Conservation (phyloP, 768 basidiomycete species). For the Coprinopsis sp. region DNA sequence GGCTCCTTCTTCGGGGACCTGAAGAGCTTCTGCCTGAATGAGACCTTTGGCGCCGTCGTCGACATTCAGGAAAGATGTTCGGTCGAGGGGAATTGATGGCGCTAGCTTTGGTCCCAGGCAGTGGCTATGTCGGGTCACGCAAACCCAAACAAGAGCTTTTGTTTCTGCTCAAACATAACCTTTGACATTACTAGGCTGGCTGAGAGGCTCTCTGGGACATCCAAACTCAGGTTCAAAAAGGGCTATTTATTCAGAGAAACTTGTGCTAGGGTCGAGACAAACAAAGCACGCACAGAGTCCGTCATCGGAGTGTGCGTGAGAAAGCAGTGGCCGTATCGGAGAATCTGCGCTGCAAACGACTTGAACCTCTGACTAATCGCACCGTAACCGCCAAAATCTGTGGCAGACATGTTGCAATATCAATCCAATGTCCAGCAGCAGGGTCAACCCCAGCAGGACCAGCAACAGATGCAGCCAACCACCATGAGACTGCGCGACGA, state of each 20-base stretch:
- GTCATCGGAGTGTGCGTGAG: slow-evolving; percentile 12
- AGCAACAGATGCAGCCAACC: slow-evolving; percentile 19
- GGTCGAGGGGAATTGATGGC: slow-evolving; percentile 8
- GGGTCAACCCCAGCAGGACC: slow-evolving; percentile 19
- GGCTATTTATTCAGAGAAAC: too few relatives aligned
- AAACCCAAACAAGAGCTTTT: too few relatives aligned
- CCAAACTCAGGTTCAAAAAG: too few relatives aligned
- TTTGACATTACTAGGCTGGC: too few relatives aligned
- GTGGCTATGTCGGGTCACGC: too few relatives aligned
- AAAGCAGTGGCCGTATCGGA: slow-evolving; percentile 3
- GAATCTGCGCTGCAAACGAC: too few relatives aligned
- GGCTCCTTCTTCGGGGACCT: slow-evolving; percentile 7
- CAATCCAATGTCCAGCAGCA: slow-evolving; percentile 5
- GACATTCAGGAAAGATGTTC: slow-evolving; percentile 10
- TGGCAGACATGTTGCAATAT: slow-evolving; percentile 2
- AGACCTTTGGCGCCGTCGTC: slow-evolving; percentile 12
- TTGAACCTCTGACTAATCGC: slow-evolving; percentile 48
- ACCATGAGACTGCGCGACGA: slow-evolving; percentile 65
- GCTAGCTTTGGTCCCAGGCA: slow-evolving; percentile 7
- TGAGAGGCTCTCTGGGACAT: too few relatives aligned
- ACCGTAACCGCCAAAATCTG: slow-evolving; percentile 15
- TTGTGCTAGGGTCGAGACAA: too few relatives aligned
- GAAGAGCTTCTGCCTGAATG: slow-evolving; percentile 15
- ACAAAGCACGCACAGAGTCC: slow-evolving; percentile 5
- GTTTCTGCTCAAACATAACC: too few relatives aligned